Conservation (phyloP, 2,329 filamentous ascomycete genomes). For the Graphiopsis chlorocephala region DNA sequence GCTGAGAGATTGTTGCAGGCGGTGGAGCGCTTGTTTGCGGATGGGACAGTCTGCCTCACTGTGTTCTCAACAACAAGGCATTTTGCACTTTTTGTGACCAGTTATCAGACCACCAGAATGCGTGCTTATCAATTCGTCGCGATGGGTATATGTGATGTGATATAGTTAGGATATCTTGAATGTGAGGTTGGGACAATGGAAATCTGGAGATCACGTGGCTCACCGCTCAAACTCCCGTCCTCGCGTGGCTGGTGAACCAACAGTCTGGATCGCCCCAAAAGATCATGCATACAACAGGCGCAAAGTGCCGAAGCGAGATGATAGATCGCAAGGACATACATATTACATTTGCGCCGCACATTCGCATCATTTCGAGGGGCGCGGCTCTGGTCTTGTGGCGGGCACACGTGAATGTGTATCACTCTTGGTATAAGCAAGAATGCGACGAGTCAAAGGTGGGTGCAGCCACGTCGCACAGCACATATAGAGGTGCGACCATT, state of each 20-base stretch:
- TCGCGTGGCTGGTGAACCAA: conserved; percentile 11
- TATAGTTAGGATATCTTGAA: background rate
- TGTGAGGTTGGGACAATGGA: background rate
- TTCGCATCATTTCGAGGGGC: background rate
- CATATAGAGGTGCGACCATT: background rate
- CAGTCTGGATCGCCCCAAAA: background rate
- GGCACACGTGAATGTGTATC: background rate
- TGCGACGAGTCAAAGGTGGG: background rate
- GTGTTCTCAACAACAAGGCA: background rate
- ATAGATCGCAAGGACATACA: background rate
- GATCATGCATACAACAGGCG: background rate
- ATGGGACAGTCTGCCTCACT: background rate
- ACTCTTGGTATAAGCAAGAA: background rate
- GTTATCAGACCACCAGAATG: background rate
- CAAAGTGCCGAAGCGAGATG: conserved; percentile 15
- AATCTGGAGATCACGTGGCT: background rate
- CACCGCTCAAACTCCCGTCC: conserved; percentile 1
- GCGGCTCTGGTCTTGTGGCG: background rate
- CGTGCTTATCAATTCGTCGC: background rate
- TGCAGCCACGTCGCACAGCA: conserved; percentile 1
- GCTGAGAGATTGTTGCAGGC: background rate
- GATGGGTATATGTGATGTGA: background rate
- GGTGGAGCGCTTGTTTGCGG: background rate
- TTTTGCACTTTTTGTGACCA: background rate
- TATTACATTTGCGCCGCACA: background rate